Evolutionary conservation across 768 basidiomycete species (phyloP), one percentile per base, ranked within the genome.

Genomic region (Termitomyces bulborhizus): DNA sequence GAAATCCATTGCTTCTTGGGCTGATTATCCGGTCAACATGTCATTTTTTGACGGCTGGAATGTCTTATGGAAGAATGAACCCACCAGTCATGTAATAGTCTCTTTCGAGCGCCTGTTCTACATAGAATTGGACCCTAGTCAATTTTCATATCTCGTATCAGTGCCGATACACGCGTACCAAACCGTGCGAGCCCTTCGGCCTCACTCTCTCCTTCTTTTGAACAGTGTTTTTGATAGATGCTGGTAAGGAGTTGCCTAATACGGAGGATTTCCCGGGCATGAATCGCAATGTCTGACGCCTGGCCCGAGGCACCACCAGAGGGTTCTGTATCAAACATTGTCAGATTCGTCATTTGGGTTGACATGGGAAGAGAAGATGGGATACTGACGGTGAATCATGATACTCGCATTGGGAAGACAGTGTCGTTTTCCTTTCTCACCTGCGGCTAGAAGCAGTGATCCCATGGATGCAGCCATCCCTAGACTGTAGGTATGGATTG

Each of bases 401-500:
- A 98, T 93, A 66, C 89, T 92, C 18, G 93, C 88, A 67, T 98
- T 90, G 12, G 93, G 93, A 55, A 98, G 79, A 62, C 89, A 89
- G 67, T 93, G 93, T 31, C 96, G 80, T 68, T 95, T 93, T 36
- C 95, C 95, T 61, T 79, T 85, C 73, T 89, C 93, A 36, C 93
- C 94, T 46, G 93, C 93, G 9, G 93, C 89, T 4, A 98, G 81
- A 16, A 98, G 80, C 47, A 98, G 78, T 46, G 92, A 95, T 7
- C 93, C 96, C 96, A 98, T 98, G 26, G 90, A 93, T 56, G 91
- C 92, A 27, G 96, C 96, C 69, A 95, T 86, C 24, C 96, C 95
- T 56, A 98, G 80, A 67, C 94, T 93, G 72, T 97, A 98, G 1
- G 96, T 98, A 66, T 97, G 93, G 58, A 98, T 95, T 1, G 95